Percentiles rank a stretch among this genome's conserved stretches.
These are phyloP conservation scores for Alternaria metachromatica DNA, from an alignment of 2,329 filamentous ascomycete genomes.

Conservation along the genomic window DNA sequence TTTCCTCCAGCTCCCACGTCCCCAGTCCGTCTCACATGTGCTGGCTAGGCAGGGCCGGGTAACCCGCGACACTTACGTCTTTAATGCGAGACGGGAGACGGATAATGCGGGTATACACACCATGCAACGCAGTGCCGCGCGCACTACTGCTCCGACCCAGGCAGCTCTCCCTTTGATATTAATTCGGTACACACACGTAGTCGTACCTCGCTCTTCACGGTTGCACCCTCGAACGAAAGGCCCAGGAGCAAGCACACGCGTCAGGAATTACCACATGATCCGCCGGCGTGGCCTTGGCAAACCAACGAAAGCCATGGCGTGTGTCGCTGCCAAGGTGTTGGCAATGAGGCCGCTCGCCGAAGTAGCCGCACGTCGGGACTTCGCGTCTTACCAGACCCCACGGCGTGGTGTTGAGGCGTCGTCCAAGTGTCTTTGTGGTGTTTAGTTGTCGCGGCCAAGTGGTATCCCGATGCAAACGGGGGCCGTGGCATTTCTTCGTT, in stretches of 20 bases:
- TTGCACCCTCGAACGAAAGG: background rate
- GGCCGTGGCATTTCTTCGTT: background rate
- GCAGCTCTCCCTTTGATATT: background rate
- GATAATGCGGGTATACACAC: background rate
- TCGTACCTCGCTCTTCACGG: background rate
- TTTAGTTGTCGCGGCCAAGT: background rate
- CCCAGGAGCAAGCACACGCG: background rate
- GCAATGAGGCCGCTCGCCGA: background rate
- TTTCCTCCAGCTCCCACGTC: background rate
- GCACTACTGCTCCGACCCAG: background rate
- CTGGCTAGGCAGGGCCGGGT: background rate
- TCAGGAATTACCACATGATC: background rate
- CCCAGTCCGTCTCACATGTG: background rate
- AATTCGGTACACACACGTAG: background rate
- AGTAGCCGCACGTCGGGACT: background rate
- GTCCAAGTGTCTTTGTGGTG: background rate
- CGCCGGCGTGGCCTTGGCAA: conserved; percentile 3
- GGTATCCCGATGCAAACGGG: background rate
- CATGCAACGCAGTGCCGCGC: background rate
- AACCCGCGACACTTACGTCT: background rate
- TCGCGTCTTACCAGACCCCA: background rate
- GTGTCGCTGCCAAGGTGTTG: conserved; percentile 1
- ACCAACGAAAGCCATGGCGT: background rate
- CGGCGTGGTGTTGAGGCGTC: background rate
- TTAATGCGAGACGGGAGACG: background rate